These are phyloP conservation scores for Alternaria postmessia DNA, from an alignment of 2,329 filamentous ascomycete species.

Conservation along the genomic window DNA sequence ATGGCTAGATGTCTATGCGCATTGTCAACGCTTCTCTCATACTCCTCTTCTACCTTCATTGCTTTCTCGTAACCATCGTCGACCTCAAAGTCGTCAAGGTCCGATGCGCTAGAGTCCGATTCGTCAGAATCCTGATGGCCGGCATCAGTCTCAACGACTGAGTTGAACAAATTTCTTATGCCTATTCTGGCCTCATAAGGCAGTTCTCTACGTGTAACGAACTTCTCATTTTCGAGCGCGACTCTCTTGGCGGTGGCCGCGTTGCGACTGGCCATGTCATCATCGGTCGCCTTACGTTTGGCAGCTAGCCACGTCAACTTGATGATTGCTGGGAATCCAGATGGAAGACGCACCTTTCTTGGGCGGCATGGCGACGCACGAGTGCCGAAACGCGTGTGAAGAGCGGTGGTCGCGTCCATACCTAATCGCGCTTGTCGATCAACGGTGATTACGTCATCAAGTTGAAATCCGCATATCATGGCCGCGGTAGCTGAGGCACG, in stretches of 20 bases:
- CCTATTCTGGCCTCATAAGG: neutral
- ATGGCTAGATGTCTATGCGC: neutral
- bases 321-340: no score
- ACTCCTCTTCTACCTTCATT: neutral
- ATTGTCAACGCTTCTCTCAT: neutral
- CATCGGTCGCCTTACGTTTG: neutral
- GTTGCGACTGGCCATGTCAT: neutral
- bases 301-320: neutral
- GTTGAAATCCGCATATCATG: neutral
- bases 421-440: neutral
- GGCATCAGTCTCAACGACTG: fast-evolving
- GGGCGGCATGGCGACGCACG: neutral
- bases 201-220: neutral
- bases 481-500: neutral
- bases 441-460: neutral
- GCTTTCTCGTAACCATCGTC: neutral
- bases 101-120: neutral
- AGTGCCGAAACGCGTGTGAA: neutral
- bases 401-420: neutral
- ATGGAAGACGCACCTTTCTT: neutral
- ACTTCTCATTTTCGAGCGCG: neutral
- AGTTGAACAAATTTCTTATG: neutral
- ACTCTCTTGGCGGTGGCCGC: neutral
- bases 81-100: neutral
- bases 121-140: neutral